Conservation (phyloP, 2,329 filamentous ascomycete genomes). For the Botryotinia narcissicola region DNA sequence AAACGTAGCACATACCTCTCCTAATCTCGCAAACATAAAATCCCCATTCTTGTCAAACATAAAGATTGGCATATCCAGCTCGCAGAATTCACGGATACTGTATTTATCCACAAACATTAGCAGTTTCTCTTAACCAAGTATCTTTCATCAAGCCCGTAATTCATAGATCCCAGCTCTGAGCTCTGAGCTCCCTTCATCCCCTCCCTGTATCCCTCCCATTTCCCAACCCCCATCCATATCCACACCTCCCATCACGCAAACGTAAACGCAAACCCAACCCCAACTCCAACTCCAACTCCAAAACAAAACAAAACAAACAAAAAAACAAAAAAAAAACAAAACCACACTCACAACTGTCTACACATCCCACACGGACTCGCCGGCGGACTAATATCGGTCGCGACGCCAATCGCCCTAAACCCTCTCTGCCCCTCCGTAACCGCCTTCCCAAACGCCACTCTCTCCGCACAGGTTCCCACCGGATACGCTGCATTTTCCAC, state of each 20-base stretch:
- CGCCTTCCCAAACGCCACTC: conserved; percentile 81
- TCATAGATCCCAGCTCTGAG: not conserved
- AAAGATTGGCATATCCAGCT: conserved; percentile 69
- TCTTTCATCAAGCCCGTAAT: not conserved
- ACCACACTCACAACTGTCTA: conserved; percentile 70
- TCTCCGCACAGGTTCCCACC: conserved; percentile 92
- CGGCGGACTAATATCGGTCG: conserved; percentile 71
- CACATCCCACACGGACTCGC: conserved; percentile 93
- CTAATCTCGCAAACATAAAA: conserved; percentile 67
- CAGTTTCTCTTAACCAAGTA: not conserved
- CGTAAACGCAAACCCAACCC: no score
- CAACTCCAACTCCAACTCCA: no score
- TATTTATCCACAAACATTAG: not conserved
- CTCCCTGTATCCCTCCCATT: no score
- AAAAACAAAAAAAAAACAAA: not conserved
- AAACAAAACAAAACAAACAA: no score
- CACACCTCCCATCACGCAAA: not conserved
- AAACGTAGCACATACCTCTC: conserved; percentile 51
- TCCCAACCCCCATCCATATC: not conserved
- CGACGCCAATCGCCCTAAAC: conserved; percentile 80
- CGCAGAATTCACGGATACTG: conserved; percentile 75
- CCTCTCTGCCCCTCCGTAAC: conserved; percentile 50
- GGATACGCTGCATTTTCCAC: conserved; percentile 91
- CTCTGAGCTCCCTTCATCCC: not conserved
- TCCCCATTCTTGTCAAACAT: conserved; percentile 87